These are phyloP conservation scores for Penicillium rolfsii DNA, from an alignment of 2,329 filamentous ascomycete genomes.

Conservation along the genomic window DNA sequence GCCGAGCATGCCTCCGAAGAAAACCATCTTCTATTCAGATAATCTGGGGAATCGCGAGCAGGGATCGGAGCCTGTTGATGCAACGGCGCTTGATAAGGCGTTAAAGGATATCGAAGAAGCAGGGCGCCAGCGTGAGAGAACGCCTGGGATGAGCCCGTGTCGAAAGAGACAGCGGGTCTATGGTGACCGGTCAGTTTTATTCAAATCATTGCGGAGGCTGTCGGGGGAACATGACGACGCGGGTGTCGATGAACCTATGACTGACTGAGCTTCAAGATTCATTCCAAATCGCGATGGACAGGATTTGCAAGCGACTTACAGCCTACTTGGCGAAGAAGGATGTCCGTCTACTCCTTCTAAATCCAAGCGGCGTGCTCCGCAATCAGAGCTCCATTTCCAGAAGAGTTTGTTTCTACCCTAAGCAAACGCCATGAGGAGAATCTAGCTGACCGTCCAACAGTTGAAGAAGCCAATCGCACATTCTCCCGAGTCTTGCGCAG, in stretches of 20 bases:
- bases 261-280: conserved; percentile 59
- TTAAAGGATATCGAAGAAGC: conserved; percentile 65
- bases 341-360: conserved; percentile 90
- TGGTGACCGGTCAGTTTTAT: conserved; percentile 59
- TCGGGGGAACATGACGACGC: not conserved
- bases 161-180: conserved; percentile 70
- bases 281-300: conserved; percentile 93
- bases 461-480: conserved; percentile 91
- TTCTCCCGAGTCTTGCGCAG: conserved; percentile 86
- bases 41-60: conserved; percentile 29
- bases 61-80: conserved; percentile 59
- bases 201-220: not conserved
- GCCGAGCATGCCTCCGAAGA: conserved; percentile 55
- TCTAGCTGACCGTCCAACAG: conserved; percentile 47
- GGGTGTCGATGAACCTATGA: not conserved
- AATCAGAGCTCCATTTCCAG: conserved; percentile 92
- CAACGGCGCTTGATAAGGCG: conserved; percentile 62
- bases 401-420: conserved; percentile 65
- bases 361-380: conserved; percentile 79
- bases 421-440: not conserved
- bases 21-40: conserved; percentile 48
- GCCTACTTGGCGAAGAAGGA: conserved; percentile 85
- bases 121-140: conserved; percentile 62
- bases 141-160: conserved; percentile 67
- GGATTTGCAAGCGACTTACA: conserved; percentile 91